Conservation (phyloP, 129 eudicot genomes). For the Flaveria bidentis region DNA sequence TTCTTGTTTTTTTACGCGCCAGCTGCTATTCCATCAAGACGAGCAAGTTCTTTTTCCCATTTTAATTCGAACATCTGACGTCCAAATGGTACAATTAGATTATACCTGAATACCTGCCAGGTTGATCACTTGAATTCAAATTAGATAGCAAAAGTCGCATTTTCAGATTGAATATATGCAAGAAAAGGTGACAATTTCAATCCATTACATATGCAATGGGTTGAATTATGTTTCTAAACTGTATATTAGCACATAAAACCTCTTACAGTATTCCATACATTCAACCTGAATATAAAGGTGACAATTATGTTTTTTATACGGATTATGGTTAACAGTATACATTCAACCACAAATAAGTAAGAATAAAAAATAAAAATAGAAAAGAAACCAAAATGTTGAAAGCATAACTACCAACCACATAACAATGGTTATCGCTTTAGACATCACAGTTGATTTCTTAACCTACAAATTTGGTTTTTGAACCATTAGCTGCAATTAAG, state of each 20-base stretch:
- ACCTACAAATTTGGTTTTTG: too few species aligned
- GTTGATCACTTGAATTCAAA: not conserved
- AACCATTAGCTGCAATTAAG: too few species aligned
- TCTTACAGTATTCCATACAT: too few species aligned
- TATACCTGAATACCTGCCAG: slow-evolving; percentile 79
- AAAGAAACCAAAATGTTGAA: too few species aligned
- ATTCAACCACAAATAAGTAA: too few species aligned
- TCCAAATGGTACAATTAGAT: slow-evolving; percentile 90
- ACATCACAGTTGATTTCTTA: not conserved
- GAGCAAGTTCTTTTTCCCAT: slow-evolving; percentile 79
- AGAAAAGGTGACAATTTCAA: not conserved
- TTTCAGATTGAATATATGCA: not conserved
- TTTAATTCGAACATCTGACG: slow-evolving; percentile 84
- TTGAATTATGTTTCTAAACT: not conserved
- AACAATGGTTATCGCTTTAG: not conserved
- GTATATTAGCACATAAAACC: too few species aligned
- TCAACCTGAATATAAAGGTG: too few species aligned
- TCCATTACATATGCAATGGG: not conserved
- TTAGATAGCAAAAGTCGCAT: not conserved
- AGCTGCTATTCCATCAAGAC: slow-evolving; percentile 44
- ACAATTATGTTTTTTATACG: too few species aligned
- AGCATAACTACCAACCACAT: too few species aligned
- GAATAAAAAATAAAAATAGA: too few species aligned
- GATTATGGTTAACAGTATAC: too few species aligned
- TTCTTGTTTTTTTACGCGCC: slow-evolving; percentile 14